A percentile compares a stretch with the other conserved stretches of the same genome.
Conservation (phyloP, 2,329 filamentous ascomycete species). For the Colletotrichum graminicola region DNA sequence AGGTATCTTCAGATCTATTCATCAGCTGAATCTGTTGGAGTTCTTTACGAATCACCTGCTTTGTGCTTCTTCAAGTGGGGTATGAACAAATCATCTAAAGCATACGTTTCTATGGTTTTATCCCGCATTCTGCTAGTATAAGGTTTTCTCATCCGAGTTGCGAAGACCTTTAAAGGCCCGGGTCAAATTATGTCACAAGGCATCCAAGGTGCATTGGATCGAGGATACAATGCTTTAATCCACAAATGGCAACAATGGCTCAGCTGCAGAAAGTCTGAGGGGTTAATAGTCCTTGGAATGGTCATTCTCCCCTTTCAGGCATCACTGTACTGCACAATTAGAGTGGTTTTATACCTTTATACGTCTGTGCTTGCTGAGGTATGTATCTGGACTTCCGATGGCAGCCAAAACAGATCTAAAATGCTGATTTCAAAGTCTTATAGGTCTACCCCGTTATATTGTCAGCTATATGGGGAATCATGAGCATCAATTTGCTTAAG, state of each 20-base stretch:
- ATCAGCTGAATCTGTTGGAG: too few relatives aligned
- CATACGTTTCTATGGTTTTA: conserved; percentile 8
- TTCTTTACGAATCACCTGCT: conserved; percentile 16
- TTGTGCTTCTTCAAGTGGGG: neutral
- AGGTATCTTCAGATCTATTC: too few relatives aligned
- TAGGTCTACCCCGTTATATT: neutral
- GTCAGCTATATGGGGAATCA: conserved; percentile 17
- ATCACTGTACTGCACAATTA: neutral
- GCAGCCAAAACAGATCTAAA: neutral
- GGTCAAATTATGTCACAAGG: neutral
- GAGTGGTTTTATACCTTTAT: neutral
- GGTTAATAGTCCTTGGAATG: neutral
- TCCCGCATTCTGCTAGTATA: conserved; percentile 4
- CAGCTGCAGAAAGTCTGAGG: neutral
- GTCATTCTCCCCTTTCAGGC: neutral
- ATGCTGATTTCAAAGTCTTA: neutral
- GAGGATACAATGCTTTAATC: neutral
- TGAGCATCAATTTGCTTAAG: neutral
- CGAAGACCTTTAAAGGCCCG: neutral
- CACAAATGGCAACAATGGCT: neutral
- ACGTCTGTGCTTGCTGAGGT: conserved; percentile 23
- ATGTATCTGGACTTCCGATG: neutral
- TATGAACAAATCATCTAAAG: neutral
- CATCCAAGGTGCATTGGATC: neutral
- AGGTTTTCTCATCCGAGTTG: neutral